Evolutionary conservation across 2,329 filamentous ascomycete genomes (phyloP).

Genomic region (Fusarium zealandicum): DNA sequence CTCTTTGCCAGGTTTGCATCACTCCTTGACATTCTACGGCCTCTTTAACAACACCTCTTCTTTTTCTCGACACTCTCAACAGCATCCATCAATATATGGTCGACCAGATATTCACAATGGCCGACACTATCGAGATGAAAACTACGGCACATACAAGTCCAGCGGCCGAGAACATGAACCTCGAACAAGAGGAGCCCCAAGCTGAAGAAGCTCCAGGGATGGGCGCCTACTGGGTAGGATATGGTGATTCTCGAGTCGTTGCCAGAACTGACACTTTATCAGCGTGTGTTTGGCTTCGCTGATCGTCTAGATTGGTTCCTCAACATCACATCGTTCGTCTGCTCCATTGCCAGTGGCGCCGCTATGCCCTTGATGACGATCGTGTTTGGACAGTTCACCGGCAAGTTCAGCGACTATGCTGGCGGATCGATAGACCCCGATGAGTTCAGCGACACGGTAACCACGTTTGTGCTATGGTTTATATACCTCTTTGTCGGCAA

Average conservation of each 20-base stretch:
- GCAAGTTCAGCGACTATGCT: constrained; percentile 20
- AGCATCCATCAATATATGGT: too few relatives aligned
- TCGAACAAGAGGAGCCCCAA: constrained; percentile 1
- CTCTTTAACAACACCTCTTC: too few relatives aligned
- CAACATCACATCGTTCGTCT: constrained; percentile 16
- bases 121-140: too few relatives aligned
- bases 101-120: too few relatives aligned
- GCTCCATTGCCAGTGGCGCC: constrained; percentile 19
- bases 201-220: constrained; percentile 1
- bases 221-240: constrained; percentile 16
- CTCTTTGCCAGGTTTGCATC: too few relatives aligned
- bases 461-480: constrained; percentile 26
- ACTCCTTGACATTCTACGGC: too few relatives aligned
- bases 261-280: neutral
- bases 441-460: constrained; percentile 12
- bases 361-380: constrained; percentile 25
- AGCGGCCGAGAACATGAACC: too few relatives aligned
- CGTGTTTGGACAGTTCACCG: constrained; percentile 25
- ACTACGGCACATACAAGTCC: too few relatives aligned
- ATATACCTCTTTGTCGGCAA: constrained; percentile 29
- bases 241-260: too few relatives aligned
- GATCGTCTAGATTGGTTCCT: constrained; percentile 26
- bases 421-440: constrained; percentile 3
- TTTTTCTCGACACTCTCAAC: too few relatives aligned
- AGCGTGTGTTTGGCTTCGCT: constrained; percentile 29